Percentiles rank a stretch among this genome's conserved stretches.
phyloP scores from a whole-genome alignment of 495 filamentous ascomycete genomes.

The Lophiostoma macrostomum region DNA sequence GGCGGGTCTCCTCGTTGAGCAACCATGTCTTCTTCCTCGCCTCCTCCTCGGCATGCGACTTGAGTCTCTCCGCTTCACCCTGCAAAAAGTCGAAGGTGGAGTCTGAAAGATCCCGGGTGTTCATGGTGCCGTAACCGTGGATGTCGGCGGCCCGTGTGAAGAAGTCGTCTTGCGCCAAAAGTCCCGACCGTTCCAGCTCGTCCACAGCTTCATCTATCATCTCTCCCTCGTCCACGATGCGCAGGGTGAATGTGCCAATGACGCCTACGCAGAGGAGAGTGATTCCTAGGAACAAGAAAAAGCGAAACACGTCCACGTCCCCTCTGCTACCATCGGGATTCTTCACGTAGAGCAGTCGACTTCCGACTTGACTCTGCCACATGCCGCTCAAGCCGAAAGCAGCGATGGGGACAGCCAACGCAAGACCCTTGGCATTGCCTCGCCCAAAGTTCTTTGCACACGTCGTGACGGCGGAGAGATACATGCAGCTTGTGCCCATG shows the following conservation, averaged over 20 bases:
- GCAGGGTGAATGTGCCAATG: conserved; percentile 68
- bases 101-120: conserved; percentile 46
- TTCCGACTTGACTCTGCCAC: conserved; percentile 90
- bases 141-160: conserved; percentile 44
- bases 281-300: conserved; percentile 76
- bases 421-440: conserved; percentile 81
- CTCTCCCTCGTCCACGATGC: conserved; percentile 65
- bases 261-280: conserved; percentile 66
- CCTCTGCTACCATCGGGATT: conserved; percentile 60
- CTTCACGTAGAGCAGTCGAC: conserved; percentile 67
- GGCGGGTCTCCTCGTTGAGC: conserved; percentile 78
- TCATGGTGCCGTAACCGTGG: conserved; percentile 57
- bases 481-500: conserved; percentile 79
- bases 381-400: conserved; percentile 89
- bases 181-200: conserved; percentile 76
- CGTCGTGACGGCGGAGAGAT: conserved; percentile 80
- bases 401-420: conserved; percentile 86
- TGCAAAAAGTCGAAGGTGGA: conserved; percentile 47
- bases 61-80: conserved; percentile 45
- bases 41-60: conserved; percentile 60
- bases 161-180: conserved; percentile 70
- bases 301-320: conserved; percentile 81
- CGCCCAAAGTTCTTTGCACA: conserved; percentile 96
- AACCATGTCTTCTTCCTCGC: conserved; percentile 76
- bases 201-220: conserved; percentile 82